Evolutionary conservation across 331 rosid species (phyloP), one percentile per base, ranked within the genome.

Genomic region (Malus hybrid): DNA sequence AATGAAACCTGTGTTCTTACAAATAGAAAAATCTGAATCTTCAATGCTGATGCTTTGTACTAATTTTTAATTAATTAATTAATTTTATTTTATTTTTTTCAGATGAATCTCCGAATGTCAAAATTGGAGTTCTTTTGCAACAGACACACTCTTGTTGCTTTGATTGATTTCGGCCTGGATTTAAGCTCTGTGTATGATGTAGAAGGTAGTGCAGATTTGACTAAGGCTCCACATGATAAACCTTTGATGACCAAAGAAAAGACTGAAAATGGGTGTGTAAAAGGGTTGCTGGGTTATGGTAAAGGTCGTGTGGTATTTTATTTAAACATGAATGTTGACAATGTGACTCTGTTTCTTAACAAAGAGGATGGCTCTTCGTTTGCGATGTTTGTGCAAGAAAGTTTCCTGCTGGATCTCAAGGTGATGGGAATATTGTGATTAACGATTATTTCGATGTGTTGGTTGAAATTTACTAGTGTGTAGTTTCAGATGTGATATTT

Each of bases 71-170:
- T 22, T 22, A 22, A 22, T 22, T 22, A 22, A 22, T 22, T 22
- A 22, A 22, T 22, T 22, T 22, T 22, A 22, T 22, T 14, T 52
- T 77, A 86, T 64, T 65, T 86, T 65, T 57, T 80, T 81, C 96
- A 94, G 99, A 90, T 94, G 99, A 84, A 91, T 85, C 82, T 94
- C 75, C 88, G 88, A 57, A 92, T 94, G 99, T 94, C 96, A 77
- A 94, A 87, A 81, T 83, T 94, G 82, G 99, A 92, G 75, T 94
- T 94, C 81, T 94, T 85, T 76, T 94, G 96, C 87, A 94, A 90
- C 87, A 90, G 99, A 76, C 99, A 96, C 56, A 94, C 99, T 70
- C 86, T 94, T 83, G 96, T 94, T 71, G 97, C 99, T 34, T 80
- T 94, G 82, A 94, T 94, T 80, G 86, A 82, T 84, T 89, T 94